Evolutionary conservation across 2,329 filamentous ascomycete species (phyloP), one percentile per base, ranked within the genome.

Genomic region (Verticillium nonalfalfae): DNA sequence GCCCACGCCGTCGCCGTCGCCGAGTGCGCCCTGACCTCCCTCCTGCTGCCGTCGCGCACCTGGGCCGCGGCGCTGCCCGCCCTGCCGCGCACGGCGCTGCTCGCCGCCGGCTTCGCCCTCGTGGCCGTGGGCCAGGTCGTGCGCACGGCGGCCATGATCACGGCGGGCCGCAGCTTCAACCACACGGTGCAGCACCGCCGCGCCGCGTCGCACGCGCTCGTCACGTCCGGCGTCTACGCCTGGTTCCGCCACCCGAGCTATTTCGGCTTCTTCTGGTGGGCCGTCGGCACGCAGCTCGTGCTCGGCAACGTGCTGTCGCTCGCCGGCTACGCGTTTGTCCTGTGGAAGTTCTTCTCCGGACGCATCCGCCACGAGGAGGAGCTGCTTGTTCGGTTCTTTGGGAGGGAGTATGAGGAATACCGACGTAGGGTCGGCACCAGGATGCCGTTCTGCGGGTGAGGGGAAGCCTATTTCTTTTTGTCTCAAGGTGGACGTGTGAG

Each of bases 261-360:
- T 76, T 97, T 98, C 78, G 95, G 94, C 3, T 99, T 97, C 79
- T 99, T 97, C 76, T 98, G 93, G 87, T 99, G 94, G 94, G 92
- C 91, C 0, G 71, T 98, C n/a, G 95, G 95, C 5, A 97, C 93
- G 13, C 95, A 99, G 79, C 71, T 98, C 54, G 86, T 96, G 60
- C 81, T 97, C 65, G 94, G 94, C 18, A 99, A 99, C 75, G 76
- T 84, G 9, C 66, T 96, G 2, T 96, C 92, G 72, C 86, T 96
- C 61, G 67, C 88, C 7, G 90, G 76, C 1, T 98, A 96, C 78
- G 76, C 85, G 0, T 73, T 82, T 7, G 89, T 96, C 15, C 74
- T 99, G 67, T 97, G 91, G 91, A 81, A 78, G 63, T 99, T 99
- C 74, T 99, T 99, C 72, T 82, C 80, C 15, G 77, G 73, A 13